Evolutionary conservation across 495 filamentous ascomycete genomes (phyloP), one percentile per base, ranked within the genome.

Genomic region (Neurospora sp.): DNA sequence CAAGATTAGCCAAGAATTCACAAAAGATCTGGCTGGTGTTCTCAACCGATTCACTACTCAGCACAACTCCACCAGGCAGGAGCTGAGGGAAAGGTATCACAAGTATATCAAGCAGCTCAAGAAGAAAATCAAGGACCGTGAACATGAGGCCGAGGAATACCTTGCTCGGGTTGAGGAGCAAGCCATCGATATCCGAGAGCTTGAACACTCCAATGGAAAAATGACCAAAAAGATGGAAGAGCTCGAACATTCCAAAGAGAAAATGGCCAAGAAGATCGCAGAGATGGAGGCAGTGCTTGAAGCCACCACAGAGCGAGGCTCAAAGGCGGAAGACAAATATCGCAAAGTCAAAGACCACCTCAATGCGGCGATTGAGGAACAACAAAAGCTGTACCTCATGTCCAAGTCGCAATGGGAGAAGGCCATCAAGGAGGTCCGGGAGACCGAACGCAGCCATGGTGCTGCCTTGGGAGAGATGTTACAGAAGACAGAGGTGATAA

Each of bases 301-400:
- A 2, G 70, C 45, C 7, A 78, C 76, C 22, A 72, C 72, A 17
- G 71, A 73, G 27, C 70, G 70, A 9, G 73, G 73, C 31, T 70
- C 75, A 27, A 76, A 71, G 37, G 40, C 83, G 2, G 76, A 80
- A 72, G 78, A 77, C 0, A 83, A 78, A 59, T 72, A 81, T 59
- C 72, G 74, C 17, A 72, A 74, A 7, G 80, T 76, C 68, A 82
- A 75, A 42, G 48, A 72, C 3, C 76, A 78, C 2, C 70, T 83
- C 8, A 83, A 83, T 71, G 71, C 76, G 27, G 81, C 81, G 3
- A 80, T 83, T 8, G 72, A 76, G 7, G 83, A 85, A 61, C 83
- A 84, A 39, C 83, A 83, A 71, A 69, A 71, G 20, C 74, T 84
- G 1, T 84, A 81, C 70, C 68, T 61, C 41, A 75, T 75, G 35